Percentiles rank a stretch among this genome's conserved stretches.
Conservation (phyloP, 805 yeast species). For the Priceomyces carsonii region DNA sequence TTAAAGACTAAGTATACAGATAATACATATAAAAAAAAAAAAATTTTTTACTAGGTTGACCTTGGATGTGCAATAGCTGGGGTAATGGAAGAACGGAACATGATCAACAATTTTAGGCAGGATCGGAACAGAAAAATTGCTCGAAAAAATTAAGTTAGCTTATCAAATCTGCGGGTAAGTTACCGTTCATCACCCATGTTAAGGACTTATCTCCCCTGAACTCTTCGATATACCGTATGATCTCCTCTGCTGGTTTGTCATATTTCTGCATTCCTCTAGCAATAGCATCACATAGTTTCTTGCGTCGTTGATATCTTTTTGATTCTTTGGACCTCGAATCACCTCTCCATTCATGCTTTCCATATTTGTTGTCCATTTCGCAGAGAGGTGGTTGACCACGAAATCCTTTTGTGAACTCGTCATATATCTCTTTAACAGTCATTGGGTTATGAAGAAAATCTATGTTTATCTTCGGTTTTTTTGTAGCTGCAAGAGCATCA, state of each 20-base stretch:
- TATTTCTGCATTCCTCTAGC: slow-evolving; percentile 42
- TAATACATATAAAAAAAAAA: too few relatives aligned
- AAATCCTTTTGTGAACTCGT: slow-evolving; percentile 45
- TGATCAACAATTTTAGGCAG: too few relatives aligned
- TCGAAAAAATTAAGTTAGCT: too few relatives aligned
- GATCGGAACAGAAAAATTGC: too few relatives aligned
- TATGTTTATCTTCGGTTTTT: slow-evolving; percentile 37
- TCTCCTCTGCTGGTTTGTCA: slow-evolving; percentile 40
- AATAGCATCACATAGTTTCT: slow-evolving; percentile 45
- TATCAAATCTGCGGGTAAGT: slow-evolving; percentile 36
- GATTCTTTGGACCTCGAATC: slow-evolving; percentile 46
- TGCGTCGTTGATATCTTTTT: slow-evolving; percentile 44
- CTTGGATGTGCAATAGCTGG: too few relatives aligned
- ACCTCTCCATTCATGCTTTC: slow-evolving; percentile 48
- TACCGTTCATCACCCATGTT: slow-evolving; percentile 51
- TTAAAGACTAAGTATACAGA: too few relatives aligned
- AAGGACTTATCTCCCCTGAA: slow-evolving; percentile 43
- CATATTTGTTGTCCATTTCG: slow-evolving; percentile 43
- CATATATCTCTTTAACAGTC: slow-evolving; percentile 45
- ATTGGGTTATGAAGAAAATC: slow-evolving; percentile 46
- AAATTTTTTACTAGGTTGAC: too few relatives aligned
- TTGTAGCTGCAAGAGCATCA: slow-evolving; percentile 13
- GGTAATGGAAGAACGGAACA: too few relatives aligned
- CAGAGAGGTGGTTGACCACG: slow-evolving; percentile 44
- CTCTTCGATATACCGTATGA: slow-evolving; percentile 41